Evolutionary conservation across 2,329 filamentous ascomycete species (phyloP), one percentile per base, ranked within the genome.

Genomic region (Fusarium liriodendri): DNA sequence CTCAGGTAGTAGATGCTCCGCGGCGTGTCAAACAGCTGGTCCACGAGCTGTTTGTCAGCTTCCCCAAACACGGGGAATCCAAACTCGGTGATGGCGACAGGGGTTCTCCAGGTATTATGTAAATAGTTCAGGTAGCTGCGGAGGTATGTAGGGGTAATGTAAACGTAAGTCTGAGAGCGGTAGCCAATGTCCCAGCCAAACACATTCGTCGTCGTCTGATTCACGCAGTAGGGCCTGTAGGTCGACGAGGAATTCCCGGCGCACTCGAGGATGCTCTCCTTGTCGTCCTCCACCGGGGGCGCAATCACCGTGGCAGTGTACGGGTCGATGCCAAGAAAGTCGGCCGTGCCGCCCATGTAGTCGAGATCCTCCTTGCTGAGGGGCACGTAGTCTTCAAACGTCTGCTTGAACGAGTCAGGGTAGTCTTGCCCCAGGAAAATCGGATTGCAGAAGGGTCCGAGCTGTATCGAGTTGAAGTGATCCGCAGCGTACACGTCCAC

Each of bases 101-200:
- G 87, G 0, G 80, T 77, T 35, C 80, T 84, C 83, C 87, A 92
- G 0, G 87, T 90, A 78, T 90, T 90, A 83, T 86, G 89, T 3
- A 92, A 80, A 75, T 91, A 91, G 72, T 83, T 86, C 6, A 90
- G 82, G 70, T 88, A 87, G 62, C 83, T 84, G 62, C 88, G 85
- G n/a, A 92, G 84, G 72, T 89, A 91, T 3, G 83, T 84, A 0
- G 89, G 90, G 0, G 90, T 88, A 37, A 88, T 87, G 79, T 91
- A 90, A n/a, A 88, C 85, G 75, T 90, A 89, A 3, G 84, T 84
- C 37, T 89, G 82, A 3, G 87, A 89, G 14, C 84, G 82, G 70
- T 90, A 89, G 22, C 89, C 89, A 58, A 91, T 88, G 72, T 88
- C 83, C 89, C 89, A 91, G 3, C 88, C 89, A 33, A 85, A 85